Evolutionary conservation across 2,329 filamentous ascomycete genomes (phyloP), one percentile per base, ranked within the genome.

Genomic region (Botryotinia narcissicola): DNA sequence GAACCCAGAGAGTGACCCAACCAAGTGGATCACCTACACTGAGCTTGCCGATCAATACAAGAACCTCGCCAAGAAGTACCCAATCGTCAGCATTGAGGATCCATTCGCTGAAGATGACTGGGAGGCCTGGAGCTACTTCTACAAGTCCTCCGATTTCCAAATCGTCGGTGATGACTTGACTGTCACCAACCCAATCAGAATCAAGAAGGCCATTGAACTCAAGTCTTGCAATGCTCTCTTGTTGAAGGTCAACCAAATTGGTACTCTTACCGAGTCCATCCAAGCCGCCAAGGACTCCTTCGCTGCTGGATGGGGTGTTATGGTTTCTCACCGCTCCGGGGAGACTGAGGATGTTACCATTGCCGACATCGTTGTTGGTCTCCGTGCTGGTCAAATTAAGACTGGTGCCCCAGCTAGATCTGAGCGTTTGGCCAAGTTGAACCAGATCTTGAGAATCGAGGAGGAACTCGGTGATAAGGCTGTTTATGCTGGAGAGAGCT

Each of bases 111-210:
- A 99, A 90, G 96, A 98, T 82, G 96, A 99, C 89, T 99, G 96
- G 96, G 95, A 98, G 90, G 96, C 96, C 76, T 99, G 96, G 96
- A 97, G 93, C 91, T 97, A 98, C 92, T 99, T 98, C 92, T 97
- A 92, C 92, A 98, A 98, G 93, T 96, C 93, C 81, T 94, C 94
- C 83, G 91, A 98, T 86, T 95, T 97, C 89, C 96, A 99, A 90
- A 94, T 99, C 83, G 96, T 99, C 79, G 96, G 92, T 87, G 96
- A 99, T 83, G 96, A 99, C 84, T 86, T 99, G 89, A 98, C 96
- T 79, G 96, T 99, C 85, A 99, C 96, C 86, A 99, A 99, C 91
- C 96, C 96, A 77, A 87, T 93, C 81, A 95, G 96, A 85, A 99
- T 99, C 90, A 98, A 98, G 93, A 97, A 97, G 90, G 96, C 96